Evolutionary conservation across 208 protist genomes (phyloP).

Genomic region (Trypanosoma conorhini): DNA sequence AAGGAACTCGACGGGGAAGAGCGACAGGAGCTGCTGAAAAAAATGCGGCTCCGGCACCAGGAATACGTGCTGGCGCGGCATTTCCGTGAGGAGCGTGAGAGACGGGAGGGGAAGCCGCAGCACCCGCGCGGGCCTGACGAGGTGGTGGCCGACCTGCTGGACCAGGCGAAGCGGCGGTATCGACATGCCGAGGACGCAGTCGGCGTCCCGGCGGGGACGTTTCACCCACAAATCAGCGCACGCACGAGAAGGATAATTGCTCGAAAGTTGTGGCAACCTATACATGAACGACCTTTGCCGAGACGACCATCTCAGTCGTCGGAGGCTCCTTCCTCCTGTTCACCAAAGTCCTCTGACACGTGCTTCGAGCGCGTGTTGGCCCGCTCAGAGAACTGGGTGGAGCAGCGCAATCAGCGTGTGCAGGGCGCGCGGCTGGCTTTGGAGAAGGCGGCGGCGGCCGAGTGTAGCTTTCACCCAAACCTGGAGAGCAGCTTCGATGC

Average conservation of each 20-base stretch:
- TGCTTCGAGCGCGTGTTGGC: slow-evolving; percentile 32
- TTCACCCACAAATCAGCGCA: slow-evolving; percentile 9
- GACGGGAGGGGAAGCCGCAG: neutral
- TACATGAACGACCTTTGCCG: slow-evolving; percentile 13
- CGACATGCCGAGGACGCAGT: neutral
- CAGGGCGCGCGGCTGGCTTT: slow-evolving; percentile 24
- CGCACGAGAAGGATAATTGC: neutral
- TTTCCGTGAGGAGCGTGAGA: neutral
- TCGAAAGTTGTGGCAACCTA: slow-evolving; percentile 4
- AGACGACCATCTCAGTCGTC: neutral
- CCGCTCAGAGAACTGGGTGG: slow-evolving; percentile 32
- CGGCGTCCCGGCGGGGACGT: neutral
- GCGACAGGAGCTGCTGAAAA: slow-evolving; percentile 29
- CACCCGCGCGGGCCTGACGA: neutral
- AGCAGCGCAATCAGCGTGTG: slow-evolving; percentile 25
- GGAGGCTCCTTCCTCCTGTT: neutral
- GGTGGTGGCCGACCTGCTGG: slow-evolving; percentile 2
- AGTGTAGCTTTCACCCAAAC: slow-evolving; percentile 49
- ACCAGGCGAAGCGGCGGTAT: neutral
- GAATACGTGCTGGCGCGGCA: slow-evolving; percentile 40
- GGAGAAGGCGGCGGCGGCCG: slow-evolving; percentile 28
- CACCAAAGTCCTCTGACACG: slow-evolving; percentile 18
- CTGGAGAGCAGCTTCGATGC: slow-evolving; percentile 18
- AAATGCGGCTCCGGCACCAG: slow-evolving; percentile 31
- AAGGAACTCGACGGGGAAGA: slow-evolving; percentile 42